Base-by-base conservation (phyloP, 805 yeast genomes). In the Lipomyces mesembrius region DNA sequence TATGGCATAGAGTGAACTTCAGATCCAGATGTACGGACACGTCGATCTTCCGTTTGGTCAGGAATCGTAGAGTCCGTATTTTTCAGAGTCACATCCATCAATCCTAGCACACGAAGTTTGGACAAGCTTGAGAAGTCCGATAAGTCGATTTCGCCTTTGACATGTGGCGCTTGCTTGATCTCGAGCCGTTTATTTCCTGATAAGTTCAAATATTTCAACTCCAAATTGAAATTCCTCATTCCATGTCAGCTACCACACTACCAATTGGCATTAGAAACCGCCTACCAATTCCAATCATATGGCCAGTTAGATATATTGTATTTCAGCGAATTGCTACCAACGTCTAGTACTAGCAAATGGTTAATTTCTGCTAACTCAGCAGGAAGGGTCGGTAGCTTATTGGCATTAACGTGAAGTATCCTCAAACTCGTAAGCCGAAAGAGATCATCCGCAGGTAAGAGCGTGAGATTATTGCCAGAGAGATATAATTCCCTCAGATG, bases 301-400 rank as follows among this genome's bases (percentile, higher is more conserved):
- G 95, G 96, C 84, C 92, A 91, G 77, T 95, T 95, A 2, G 95
- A 89, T 64, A 94, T 92, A 74, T 95, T 95, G 78, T 95, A 95
- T 74, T 92, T 90, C 78, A 95, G 81, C 68, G 88, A 88, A 76
- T 95, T 95, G 1, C 96, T 90, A 2, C 98, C 97, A 20, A 91
- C 95, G 79, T 95, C 99, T 49, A 95, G 82, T 9, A 87, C 88
- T 39, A 84, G 84, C 74, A 95, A 79, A 32, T 85, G 83, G 1
- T 79, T 75, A 57, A 92, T 82, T 65, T 88, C 88, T 8, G 94
- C 87, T 59, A 95, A 78, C 75, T 94, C 99, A 0, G 97, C 89
- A 0, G 99, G 98, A 56, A 95, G 79, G 0, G 97, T 85, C 58
- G 90, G 90, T 70, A 95, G 83, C 74, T 90, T 89, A 76, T 95